These are phyloP conservation scores for Eragrostis curvula DNA, from an alignment of 176 grass and related monocot species.

Conservation along the genomic window DNA sequence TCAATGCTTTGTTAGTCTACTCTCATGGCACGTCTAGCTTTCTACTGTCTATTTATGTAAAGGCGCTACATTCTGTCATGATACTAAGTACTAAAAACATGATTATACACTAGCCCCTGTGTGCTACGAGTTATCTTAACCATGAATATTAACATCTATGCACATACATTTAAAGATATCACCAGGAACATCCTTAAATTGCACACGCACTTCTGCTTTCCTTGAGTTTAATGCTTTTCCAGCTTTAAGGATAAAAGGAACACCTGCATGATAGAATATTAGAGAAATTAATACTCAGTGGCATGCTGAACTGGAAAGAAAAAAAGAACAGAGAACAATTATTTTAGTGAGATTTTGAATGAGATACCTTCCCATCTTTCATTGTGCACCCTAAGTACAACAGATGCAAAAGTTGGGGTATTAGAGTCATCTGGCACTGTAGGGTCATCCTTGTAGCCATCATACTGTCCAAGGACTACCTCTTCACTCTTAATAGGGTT, in stretches of 20 bases:
- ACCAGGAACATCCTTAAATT: slow-evolving; percentile 99
- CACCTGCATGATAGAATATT: slow-evolving; percentile 67
- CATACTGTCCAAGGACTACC: slow-evolving; percentile 96
- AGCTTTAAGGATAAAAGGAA: slow-evolving; percentile 98
- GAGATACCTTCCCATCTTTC: slow-evolving; percentile 99
- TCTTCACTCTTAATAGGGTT: slow-evolving; percentile 84
- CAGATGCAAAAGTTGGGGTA: slow-evolving; percentile 96
- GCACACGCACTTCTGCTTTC: slow-evolving; percentile 99
- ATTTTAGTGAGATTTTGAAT: neutral
- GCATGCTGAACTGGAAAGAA: neutral
- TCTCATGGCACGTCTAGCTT: slow-evolving; percentile 13
- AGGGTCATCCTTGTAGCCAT: slow-evolving; percentile 94
- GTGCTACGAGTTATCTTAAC: neutral
- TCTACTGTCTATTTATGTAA: slow-evolving; percentile 32
- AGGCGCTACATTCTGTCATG: neutral
- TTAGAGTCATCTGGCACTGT: slow-evolving; percentile 95
- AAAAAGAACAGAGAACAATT: neutral
- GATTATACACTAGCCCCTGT: slow-evolving; percentile 14
- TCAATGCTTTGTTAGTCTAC: slow-evolving; percentile 5
- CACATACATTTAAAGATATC: slow-evolving; percentile 95
- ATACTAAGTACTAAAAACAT: neutral
- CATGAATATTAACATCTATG: slow-evolving; percentile 23
- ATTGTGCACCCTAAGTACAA: slow-evolving; percentile 87
- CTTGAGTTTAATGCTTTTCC: slow-evolving; percentile 95
- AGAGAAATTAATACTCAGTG: slow-evolving; percentile 11